These are phyloP conservation scores for Chloris gayana DNA, from an alignment of 176 grass and related monocot genomes.

Conservation along the genomic window DNA sequence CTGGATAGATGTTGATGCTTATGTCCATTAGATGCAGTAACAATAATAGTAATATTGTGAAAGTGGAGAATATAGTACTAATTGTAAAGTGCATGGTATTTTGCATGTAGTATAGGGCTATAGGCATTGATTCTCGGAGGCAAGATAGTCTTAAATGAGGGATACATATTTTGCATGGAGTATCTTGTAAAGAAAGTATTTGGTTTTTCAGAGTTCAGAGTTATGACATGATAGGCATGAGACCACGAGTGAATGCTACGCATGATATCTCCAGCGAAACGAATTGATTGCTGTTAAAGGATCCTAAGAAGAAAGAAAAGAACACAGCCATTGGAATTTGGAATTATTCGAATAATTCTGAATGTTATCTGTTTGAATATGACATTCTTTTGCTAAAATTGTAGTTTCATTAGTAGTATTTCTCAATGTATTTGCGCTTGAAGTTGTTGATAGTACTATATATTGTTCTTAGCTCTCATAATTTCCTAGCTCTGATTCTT, in stretches of 20 bases:
- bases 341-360: constrained; percentile 10
- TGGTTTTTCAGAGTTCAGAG: not conserved
- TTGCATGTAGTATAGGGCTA: not conserved
- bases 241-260: constrained; percentile 5
- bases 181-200: not conserved
- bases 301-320: not conserved
- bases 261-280: constrained; percentile 19
- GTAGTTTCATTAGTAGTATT: constrained; percentile 4
- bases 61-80: not conserved
- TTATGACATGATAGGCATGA: not conserved
- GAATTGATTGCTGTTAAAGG: not conserved
- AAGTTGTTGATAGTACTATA: constrained; percentile 5
- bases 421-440: constrained; percentile 25
- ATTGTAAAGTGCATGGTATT: not conserved
- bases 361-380: not conserved
- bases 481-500: not conserved
- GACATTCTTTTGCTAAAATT: not conserved
- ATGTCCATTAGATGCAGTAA: not conserved
- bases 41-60: not conserved
- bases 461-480: not conserved
- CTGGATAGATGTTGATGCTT: constrained; percentile 36
- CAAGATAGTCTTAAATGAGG: constrained; percentile 13
- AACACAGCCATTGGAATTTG: constrained; percentile 44
- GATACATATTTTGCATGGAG: constrained; percentile 19
- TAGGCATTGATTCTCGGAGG: not conserved